Base-by-base conservation (phyloP, 2,329 filamentous ascomycete genomes). In the Samsoniella hepiali region DNA sequence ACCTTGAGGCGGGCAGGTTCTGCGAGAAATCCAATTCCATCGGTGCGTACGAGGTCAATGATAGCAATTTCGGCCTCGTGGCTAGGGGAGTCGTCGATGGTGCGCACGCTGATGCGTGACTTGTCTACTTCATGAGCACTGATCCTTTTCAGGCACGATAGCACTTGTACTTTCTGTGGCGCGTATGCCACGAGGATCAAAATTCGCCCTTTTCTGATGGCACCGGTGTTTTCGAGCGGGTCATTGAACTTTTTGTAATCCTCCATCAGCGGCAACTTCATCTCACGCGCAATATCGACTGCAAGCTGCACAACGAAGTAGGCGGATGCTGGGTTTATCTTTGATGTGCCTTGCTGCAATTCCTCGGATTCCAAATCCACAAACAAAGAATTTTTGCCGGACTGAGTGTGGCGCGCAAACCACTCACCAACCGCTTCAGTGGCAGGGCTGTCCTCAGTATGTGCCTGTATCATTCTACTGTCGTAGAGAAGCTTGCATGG, bases 221-320 rank as follows among this genome's bases (percentile, higher is more conserved):
- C 31, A 5, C 7, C 17, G 4, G 22, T 34, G 6, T 44, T 57
- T 22, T 57, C 27, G 7, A 57, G 54, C 29, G 54, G 54, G 1
- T 57, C 45, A 0, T 57, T 40, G 17, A 32, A 45, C 38, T 45
- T 57, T n/a, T 45, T 57, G 54, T 44, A 57, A 8, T 57, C 54
- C 7, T 57, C 54, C 54, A 57, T 57, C 54, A 57, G 17, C 13
- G 54, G 54, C 9, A 57, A 13, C 9, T 45, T 57, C 54, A 57
- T 57, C 9, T 57, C 38, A 1, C 38, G 38, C 2, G 38, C 54
- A 42, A 45, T 45, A 3, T 57, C 38, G 7, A 57, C 38, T 3
- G 54, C 54, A 7, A 56, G 53, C 7, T 56, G 53, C 6, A 56
- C 53, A 29, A 42, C 54, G 45, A 45, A 57, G 40, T 57, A 57